Evolutionary conservation across 1,139 yeast genomes (phyloP).

Genomic region (Torulaspora pretoriensis): DNA sequence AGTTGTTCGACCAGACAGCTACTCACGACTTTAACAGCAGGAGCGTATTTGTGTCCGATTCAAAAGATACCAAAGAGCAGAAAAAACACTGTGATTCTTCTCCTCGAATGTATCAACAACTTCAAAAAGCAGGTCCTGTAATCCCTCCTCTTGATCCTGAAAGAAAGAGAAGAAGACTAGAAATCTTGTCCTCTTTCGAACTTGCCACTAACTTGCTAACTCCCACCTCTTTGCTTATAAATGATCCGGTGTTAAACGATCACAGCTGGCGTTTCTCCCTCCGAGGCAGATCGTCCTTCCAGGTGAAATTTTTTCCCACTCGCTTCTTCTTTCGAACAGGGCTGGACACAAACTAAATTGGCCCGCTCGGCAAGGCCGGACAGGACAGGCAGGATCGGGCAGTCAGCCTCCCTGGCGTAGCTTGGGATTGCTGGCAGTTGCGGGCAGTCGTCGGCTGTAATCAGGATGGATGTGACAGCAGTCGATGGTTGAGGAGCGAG

Average conservation of each 20-base stretch:
- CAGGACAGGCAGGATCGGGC: neutral
- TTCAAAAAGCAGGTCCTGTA: slow-evolving; percentile 15
- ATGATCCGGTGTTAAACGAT: slow-evolving; percentile 3
- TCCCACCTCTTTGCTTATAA: neutral
- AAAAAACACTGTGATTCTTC: slow-evolving; percentile 4
- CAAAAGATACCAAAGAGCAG: slow-evolving; percentile 7
- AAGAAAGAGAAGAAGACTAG: slow-evolving; percentile 15
- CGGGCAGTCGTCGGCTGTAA: neutral
- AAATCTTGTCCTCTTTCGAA: slow-evolving; percentile 9
- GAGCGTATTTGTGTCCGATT: slow-evolving; percentile 2
- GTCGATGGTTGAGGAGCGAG: slow-evolving; percentile 12
- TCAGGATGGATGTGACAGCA: slow-evolving; percentile 7
- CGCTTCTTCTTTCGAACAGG: slow-evolving; percentile 10
- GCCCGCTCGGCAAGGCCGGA: slow-evolving; percentile 1
- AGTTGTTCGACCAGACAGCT: slow-evolving; percentile 8
- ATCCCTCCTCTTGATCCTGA: slow-evolving; percentile 10
- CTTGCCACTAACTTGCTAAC: neutral
- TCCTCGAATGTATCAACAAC: slow-evolving; percentile 14
- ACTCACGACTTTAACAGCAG: neutral
- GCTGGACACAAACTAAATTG: slow-evolving; percentile 11
- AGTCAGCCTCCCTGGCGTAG: too few species aligned
- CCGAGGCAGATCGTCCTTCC: slow-evolving; percentile 3
- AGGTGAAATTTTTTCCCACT: slow-evolving; percentile 12
- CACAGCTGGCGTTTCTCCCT: slow-evolving; percentile 5
- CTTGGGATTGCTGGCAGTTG: neutral